Percentiles rank a stretch among this genome's conserved stretches.
Conservation (phyloP, 805 yeast genomes). For the Hanseniaspora valbyensis region DNA sequence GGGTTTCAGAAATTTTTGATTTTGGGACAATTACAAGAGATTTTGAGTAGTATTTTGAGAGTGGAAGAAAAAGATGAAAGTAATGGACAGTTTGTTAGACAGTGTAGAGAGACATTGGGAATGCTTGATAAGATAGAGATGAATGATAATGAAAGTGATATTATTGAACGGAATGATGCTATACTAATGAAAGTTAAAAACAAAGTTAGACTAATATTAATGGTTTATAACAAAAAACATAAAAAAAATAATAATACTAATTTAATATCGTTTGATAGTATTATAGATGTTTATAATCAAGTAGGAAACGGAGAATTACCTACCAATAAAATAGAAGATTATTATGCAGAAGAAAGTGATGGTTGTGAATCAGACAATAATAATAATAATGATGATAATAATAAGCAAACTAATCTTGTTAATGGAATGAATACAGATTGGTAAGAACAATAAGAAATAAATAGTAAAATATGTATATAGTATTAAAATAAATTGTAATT, state of each 20-base stretch:
- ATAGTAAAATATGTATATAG: neutral
- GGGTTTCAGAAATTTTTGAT: constrained; percentile 11
- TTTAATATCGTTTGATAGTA: neutral
- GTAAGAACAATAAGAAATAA: constrained; percentile 2
- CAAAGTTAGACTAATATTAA: constrained; percentile 1
- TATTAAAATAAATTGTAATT: no score
- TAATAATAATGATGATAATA: neutral
- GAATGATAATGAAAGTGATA: neutral
- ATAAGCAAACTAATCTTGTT: neutral
- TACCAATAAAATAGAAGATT: neutral
- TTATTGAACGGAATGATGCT: neutral
- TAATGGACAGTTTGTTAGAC: neutral
- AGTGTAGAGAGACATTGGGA: neutral
- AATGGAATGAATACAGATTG: constrained; percentile 8
- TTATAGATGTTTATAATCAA: constrained; percentile 1
- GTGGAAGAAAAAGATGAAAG: neutral
- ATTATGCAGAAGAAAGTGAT: neutral
- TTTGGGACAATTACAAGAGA: neutral
- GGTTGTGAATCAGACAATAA: no score
- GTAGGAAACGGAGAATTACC: constrained; percentile 12
- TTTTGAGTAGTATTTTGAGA: neutral
- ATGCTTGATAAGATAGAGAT: neutral
- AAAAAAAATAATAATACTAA: neutral
- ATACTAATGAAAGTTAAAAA: constrained; percentile 1
- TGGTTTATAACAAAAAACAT: neutral